Evolutionary conservation across 1,284 basidiomycete genomes (phyloP).

Genomic region (Puccinia triticina): DNA sequence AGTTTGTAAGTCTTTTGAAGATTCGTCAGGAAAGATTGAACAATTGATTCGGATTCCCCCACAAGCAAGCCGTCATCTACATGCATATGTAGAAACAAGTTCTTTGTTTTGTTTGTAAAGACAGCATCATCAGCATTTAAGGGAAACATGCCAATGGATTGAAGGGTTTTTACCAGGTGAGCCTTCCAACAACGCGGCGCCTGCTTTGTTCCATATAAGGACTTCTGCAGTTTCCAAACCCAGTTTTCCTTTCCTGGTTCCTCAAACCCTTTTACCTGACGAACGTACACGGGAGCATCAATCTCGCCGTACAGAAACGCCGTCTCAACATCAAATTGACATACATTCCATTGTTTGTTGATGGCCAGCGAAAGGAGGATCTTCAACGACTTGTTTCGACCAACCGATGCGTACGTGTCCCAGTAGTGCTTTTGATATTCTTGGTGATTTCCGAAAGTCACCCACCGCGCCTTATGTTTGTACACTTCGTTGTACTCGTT

Average conservation of each 20-base stretch:
- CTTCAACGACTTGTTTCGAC: too few relatives aligned
- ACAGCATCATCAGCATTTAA: background rate
- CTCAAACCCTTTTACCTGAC: too few relatives aligned
- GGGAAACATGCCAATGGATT: background rate
- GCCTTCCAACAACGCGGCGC: background rate
- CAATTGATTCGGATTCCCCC: background rate
- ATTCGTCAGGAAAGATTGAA: background rate
- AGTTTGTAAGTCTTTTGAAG: constrained; percentile 13
- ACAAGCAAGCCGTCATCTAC: background rate
- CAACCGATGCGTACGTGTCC: too few relatives aligned
- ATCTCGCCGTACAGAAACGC: too few relatives aligned
- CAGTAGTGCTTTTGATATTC: too few relatives aligned
- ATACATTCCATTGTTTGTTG: too few relatives aligned
- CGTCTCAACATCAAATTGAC: too few relatives aligned
- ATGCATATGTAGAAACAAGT: background rate
- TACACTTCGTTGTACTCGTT: background rate
- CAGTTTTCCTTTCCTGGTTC: background rate
- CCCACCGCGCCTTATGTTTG: too few relatives aligned
- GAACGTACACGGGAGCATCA: too few relatives aligned
- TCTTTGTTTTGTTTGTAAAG: background rate
- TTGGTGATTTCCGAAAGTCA: too few relatives aligned
- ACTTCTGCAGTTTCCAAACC: background rate
- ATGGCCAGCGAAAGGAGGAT: too few relatives aligned
- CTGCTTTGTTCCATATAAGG: constrained; percentile 12
- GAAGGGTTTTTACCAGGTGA: background rate